A percentile compares a stretch with the other conserved stretches of the same genome.
Conservation (phyloP, 2,329 filamentous ascomycete species). For the Bipolaris cookei region DNA sequence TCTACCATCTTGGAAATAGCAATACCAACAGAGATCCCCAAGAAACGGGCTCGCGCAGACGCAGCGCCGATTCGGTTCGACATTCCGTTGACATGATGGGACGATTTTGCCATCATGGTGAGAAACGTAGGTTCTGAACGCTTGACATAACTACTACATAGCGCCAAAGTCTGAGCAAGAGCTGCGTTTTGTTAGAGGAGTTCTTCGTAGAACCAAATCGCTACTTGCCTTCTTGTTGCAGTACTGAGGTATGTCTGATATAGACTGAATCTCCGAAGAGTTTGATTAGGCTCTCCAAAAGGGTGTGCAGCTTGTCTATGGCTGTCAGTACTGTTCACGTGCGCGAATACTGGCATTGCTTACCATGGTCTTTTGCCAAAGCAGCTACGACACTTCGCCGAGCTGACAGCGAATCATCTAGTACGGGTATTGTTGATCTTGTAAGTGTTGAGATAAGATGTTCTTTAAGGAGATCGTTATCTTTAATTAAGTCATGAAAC, state of each 20-base stretch:
- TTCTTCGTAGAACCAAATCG: background rate
- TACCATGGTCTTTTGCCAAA: slow-evolving; percentile 51
- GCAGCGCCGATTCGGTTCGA: slow-evolving; percentile 85
- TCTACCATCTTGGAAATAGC: slow-evolving; percentile 70
- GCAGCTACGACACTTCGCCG: slow-evolving; percentile 52
- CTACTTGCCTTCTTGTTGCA: slow-evolving; percentile 82
- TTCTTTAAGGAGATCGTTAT: slow-evolving; percentile 41
- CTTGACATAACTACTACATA: slow-evolving; percentile 78
- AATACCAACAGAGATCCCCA: slow-evolving; percentile 88
- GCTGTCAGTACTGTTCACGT: slow-evolving; percentile 18
- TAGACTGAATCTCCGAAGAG: slow-evolving; percentile 87
- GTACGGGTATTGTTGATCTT: slow-evolving; percentile 45
- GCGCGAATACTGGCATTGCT: slow-evolving; percentile 8
- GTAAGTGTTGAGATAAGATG: slow-evolving; percentile 45
- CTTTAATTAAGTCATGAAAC: slow-evolving; percentile 30
- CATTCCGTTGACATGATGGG: slow-evolving; percentile 75
- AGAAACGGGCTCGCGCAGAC: slow-evolving; percentile 74
- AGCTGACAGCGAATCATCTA: slow-evolving; percentile 38
- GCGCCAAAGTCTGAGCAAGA: slow-evolving; percentile 77
- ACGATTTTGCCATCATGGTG: slow-evolving; percentile 71
- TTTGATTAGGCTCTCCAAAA: slow-evolving; percentile 71
- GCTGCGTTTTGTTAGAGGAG: slow-evolving; percentile 57
- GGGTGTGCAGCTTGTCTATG: slow-evolving; percentile 56
- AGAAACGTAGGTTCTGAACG: slow-evolving; percentile 70
- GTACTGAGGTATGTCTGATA: slow-evolving; percentile 80